Evolutionary conservation across 805 yeast species (phyloP), one percentile per base, ranked within the genome.

Genomic region (Candida saitoana): DNA sequence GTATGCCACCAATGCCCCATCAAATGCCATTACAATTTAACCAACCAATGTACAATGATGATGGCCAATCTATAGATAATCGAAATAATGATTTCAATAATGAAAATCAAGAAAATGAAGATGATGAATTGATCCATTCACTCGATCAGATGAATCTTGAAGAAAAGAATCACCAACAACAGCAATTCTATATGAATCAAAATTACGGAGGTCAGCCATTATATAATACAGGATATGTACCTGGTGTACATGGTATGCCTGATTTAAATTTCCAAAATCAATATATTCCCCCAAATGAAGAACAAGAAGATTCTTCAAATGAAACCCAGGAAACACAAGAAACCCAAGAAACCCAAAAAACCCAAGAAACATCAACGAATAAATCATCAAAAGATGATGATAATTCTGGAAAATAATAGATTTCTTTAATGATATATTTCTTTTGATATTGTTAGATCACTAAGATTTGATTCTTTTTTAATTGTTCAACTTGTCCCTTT

Each of bases 241-340:
- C 34, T 34, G 50, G 51, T 19, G 50, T 47, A 2, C 49, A 40
- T 40, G 52, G 50, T 16, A 40, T 49, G 18, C 52, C 38, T 14
- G 56, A 48, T 19, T 36, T 49, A 40, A 38, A 44, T 20, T 52
- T 40, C 32, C 51, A 51, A 29, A 29, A 29, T 14, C 52, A 45
- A 14, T 52, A 40, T 24, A 35, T 51, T 18, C 52, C 53, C 6
- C 36, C 32, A 18, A 37, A 19, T 11, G 37, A 15, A 17, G 39
- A 36, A 15, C 24, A 18, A 22, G 33, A 20, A 18, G 39, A 27
- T 14, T 8, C 7, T 12, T 12, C 14, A 15, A 30, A 38, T 12
- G 29, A 14, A 9, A n/a, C n/a, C n/a, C 9, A 11, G 27, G 27
- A 22, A 11, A 22, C 27, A 7, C 27, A 6, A 22, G 27, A 6